phyloP scores from a whole-genome alignment of 345 rosid genomes.

The Eucalyptus regnans region DNA sequence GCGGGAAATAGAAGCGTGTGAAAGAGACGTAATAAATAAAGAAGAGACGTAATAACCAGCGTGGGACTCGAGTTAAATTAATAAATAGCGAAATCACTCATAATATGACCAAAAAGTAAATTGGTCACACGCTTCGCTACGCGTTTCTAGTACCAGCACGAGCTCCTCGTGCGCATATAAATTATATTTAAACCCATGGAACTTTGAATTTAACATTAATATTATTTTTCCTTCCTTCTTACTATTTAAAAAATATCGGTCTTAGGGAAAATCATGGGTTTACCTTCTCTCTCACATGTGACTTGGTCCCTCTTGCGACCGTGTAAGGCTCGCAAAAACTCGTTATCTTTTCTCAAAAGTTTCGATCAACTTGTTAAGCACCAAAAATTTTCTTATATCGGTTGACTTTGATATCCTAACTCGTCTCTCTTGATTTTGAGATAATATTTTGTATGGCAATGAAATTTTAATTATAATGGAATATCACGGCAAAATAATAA shows the following conservation, averaged over 20 bases:
- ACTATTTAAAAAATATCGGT: neutral
- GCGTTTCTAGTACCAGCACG: neutral
- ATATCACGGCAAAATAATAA: neutral
- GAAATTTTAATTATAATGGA: neutral
- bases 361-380: neutral
- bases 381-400: neutral
- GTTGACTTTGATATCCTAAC: neutral
- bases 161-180: neutral
- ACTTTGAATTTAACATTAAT: neutral
- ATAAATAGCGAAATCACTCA: neutral
- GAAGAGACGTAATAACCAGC: neutral
- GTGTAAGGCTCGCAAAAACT: neutral
- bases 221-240: neutral
- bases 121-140: neutral
- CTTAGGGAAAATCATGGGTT: neutral
- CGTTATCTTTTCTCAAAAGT: neutral
- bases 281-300: neutral
- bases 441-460: neutral
- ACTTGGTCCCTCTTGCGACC: neutral
- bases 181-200: neutral
- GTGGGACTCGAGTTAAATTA: neutral
- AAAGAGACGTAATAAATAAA: neutral
- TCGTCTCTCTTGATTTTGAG: neutral
- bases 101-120: neutral
- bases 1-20: neutral